Base-by-base conservation (phyloP, 495 filamentous ascomycete species). In the Amphirosellinia nigrospora region DNA sequence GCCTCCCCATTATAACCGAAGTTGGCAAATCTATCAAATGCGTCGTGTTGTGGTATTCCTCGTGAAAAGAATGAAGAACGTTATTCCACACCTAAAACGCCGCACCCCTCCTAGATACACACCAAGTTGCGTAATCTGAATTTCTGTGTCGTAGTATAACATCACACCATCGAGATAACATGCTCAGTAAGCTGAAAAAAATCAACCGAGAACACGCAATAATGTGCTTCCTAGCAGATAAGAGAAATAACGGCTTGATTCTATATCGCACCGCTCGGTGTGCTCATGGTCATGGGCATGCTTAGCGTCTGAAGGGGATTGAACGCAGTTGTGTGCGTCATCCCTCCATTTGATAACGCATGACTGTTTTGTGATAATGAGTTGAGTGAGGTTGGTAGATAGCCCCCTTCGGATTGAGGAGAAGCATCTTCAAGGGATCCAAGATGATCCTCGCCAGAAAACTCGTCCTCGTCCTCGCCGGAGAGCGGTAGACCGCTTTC, bases 381-480 rank as follows among this genome's bases (percentile, higher is more conserved):
- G 71, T 82, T 82, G 21, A 85, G 77, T 5, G 84, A 83, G 10
- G 78, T 74, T 1, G 80, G 77, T 6, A 86, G 75, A 70, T 87
- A 89, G 48, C 84, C 86, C 68, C 81, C 79, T 62, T 88, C 87
- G 0, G 88, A 89, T 16, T 86, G 87, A 6, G 91, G 91, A 5
- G 90, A 92, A 30, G 89, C 90, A 50, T 95, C 92, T 71, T 91
- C 91, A 28, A 92, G 84, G 38, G 92, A 90, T 38, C 89, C 90
- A 55, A 92, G 89, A 19, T 93, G 90, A 71, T 94, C 90, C 77
- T 87, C 86, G 65, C 85, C 83, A 10, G 86, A 86, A 73, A 85
- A 86, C 61, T 93, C 89, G 73, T 94, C 92, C 71, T 92, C 83
- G 28, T 95, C 92, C 73, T 97, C 93, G 43, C 94, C 94, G 1